These are phyloP conservation scores for Sclerospora graminicola DNA, from an alignment of 352 stramenopile species.

Conservation along the genomic window DNA sequence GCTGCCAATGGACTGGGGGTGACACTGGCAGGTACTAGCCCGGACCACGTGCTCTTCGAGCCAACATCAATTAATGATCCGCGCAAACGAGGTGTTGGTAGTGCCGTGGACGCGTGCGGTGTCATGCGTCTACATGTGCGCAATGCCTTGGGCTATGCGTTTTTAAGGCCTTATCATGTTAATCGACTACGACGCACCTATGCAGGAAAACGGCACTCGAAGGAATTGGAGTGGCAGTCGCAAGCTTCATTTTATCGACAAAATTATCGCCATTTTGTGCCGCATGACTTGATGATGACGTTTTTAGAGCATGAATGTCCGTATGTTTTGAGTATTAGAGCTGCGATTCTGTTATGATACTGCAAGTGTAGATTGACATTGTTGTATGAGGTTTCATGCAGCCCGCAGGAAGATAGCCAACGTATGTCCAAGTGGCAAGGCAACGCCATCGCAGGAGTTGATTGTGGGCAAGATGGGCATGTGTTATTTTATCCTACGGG, in stretches of 20 bases:
- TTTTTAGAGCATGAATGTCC: constrained; percentile 22
- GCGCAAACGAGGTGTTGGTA: constrained; percentile 21
- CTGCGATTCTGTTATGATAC: neutral
- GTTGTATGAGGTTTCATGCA: constrained; percentile 2
- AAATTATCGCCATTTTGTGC: constrained; percentile 37
- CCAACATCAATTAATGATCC: constrained; percentile 41
- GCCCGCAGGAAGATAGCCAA: constrained; percentile 11
- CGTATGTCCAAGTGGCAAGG: constrained; percentile 46
- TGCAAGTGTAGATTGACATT: neutral
- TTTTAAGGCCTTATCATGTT: constrained; percentile 36
- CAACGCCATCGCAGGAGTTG: constrained; percentile 44
- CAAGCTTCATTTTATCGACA: constrained; percentile 25
- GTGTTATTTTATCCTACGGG: constrained; percentile 61
- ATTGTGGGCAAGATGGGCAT: constrained; percentile 21
- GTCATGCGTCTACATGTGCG: constrained; percentile 41
- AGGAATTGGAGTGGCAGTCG: neutral
- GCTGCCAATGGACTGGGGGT: constrained; percentile 37
- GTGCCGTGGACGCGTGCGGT: constrained; percentile 37
- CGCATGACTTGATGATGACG: constrained; percentile 29
- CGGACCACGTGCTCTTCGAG: constrained; percentile 39
- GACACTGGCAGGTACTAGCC: constrained; percentile 28
- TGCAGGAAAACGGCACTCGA: neutral
- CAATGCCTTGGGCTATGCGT: constrained; percentile 43
- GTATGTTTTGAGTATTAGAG: constrained; percentile 16
- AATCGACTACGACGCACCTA: constrained; percentile 13